Evolutionary conservation across 495 filamentous ascomycete species (phyloP).

Genomic region (Penicillium dipodomyicola): DNA sequence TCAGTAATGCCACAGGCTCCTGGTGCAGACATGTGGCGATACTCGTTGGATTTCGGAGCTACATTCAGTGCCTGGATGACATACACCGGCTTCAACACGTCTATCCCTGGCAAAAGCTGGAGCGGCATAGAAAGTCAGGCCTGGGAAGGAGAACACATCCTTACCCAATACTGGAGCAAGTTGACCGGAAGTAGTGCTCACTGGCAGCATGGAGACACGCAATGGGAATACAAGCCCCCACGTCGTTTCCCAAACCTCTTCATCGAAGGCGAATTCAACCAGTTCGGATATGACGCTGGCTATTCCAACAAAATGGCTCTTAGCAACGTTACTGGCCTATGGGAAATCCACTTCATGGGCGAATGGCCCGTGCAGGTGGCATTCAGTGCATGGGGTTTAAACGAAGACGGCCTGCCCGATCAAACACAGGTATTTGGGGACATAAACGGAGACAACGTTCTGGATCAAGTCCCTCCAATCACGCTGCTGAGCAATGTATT

Average conservation of each 20-base stretch:
- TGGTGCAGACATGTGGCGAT: conserved; percentile 64
- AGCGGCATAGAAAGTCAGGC: conserved; percentile 57
- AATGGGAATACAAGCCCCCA: conserved; percentile 30
- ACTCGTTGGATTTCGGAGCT: conserved; percentile 62
- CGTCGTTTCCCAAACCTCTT: conserved; percentile 63
- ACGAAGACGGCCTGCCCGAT: conserved; percentile 63
- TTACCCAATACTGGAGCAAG: conserved; percentile 66
- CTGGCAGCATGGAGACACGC: conserved; percentile 59
- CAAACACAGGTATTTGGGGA: conserved; percentile 57
- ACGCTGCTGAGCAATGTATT: conserved; percentile 15
- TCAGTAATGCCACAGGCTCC: conserved; percentile 58
- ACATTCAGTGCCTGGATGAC: conserved; percentile 57
- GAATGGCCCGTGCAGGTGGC: conserved; percentile 64
- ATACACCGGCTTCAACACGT: conserved; percentile 51
- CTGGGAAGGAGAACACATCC: conserved; percentile 65
- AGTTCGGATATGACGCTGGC: conserved; percentile 66
- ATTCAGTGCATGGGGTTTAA: conserved; percentile 67
- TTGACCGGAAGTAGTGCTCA: conserved; percentile 63
- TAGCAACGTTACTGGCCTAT: conserved; percentile 47
- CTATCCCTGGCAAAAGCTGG: conserved; percentile 51
- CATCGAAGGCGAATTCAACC: conserved; percentile 63
- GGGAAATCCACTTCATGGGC: conserved; percentile 59
- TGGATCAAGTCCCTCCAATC: conserved; percentile 14
- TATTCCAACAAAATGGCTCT: conserved; percentile 53
- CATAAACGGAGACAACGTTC: conserved; percentile 51